phyloP scores from a whole-genome alignment of 352 stramenopile genomes.

The Phytophthora pluvialis region DNA sequence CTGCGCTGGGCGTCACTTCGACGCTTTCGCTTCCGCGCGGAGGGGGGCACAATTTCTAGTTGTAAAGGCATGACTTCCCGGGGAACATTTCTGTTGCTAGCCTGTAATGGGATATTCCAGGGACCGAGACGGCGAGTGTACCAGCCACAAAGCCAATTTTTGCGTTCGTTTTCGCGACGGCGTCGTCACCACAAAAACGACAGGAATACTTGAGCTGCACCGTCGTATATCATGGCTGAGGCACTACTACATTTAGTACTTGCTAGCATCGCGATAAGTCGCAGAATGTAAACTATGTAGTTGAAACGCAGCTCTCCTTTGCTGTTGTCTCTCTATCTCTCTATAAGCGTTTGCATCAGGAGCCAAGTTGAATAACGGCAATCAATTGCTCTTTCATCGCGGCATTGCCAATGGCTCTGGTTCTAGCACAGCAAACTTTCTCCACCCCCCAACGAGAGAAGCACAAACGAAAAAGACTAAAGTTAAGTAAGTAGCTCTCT shows the following conservation, averaged over 20 bases:
- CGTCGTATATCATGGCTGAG: too few relatives aligned
- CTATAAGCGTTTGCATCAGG: too few relatives aligned
- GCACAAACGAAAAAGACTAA: neutral
- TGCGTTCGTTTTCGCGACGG: constrained; percentile 18
- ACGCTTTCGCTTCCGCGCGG: constrained; percentile 22
- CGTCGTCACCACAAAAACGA: neutral
- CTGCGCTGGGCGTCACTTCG: neutral
- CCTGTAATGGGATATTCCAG: constrained; percentile 22
- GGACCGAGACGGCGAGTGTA: constrained; percentile 12
- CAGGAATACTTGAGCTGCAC: too few relatives aligned
- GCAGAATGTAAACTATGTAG: neutral
- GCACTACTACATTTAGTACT: too few relatives aligned
- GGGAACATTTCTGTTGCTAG: neutral
- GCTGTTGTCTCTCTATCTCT: too few relatives aligned
- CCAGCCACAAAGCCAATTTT: constrained; percentile 1
- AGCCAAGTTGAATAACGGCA: neutral
- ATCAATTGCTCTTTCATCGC: too few relatives aligned
- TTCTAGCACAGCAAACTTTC: neutral
- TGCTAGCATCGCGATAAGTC: neutral
- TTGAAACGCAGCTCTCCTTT: too few relatives aligned
- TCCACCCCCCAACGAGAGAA: neutral
- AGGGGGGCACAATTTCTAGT: constrained; percentile 20
- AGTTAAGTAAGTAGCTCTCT: constrained; percentile 24
- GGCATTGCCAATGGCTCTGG: neutral
- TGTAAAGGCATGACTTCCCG: constrained; percentile 21